Conservation (phyloP, 331 rosid genomes). For the Quercus phellos region DNA sequence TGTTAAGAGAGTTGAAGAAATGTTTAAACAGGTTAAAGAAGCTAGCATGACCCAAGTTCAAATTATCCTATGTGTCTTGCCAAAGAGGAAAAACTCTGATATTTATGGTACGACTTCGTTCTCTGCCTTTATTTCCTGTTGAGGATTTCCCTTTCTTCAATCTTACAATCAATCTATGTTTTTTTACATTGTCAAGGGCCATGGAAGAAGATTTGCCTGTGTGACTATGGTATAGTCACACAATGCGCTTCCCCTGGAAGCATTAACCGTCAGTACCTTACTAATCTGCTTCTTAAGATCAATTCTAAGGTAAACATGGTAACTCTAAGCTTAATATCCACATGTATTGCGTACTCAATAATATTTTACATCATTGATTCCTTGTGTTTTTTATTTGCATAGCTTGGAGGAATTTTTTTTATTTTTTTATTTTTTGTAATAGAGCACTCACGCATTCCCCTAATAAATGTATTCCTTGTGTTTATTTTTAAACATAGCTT, state of each 20-base stretch:
- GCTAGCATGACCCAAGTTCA: constrained; percentile 46
- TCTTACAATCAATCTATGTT: constrained; percentile 7
- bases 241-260: constrained; percentile 78
- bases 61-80: constrained; percentile 78
- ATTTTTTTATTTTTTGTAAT: too few species aligned
- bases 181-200: constrained; percentile 49
- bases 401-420: too few species aligned
- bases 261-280: constrained; percentile 74
- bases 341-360: too few species aligned
- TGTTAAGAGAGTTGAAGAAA: constrained; percentile 61
- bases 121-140: neutral
- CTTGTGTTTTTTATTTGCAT: constrained; percentile 2
- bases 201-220: constrained; percentile 78
- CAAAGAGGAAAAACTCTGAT: constrained; percentile 71
- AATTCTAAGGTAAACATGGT: constrained; percentile 69
- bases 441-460: too few species aligned
- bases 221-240: constrained; percentile 64
- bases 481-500: constrained; percentile 35
- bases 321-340: neutral
- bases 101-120: constrained; percentile 56
- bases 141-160: neutral
- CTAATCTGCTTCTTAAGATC: constrained; percentile 84
- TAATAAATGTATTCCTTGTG: too few species aligned
- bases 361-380: neutral
- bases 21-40: constrained; percentile 53